Base-by-base conservation (phyloP, 228 moss, liverwort and hornwort species). In the Sphagnum magellanicum region DNA sequence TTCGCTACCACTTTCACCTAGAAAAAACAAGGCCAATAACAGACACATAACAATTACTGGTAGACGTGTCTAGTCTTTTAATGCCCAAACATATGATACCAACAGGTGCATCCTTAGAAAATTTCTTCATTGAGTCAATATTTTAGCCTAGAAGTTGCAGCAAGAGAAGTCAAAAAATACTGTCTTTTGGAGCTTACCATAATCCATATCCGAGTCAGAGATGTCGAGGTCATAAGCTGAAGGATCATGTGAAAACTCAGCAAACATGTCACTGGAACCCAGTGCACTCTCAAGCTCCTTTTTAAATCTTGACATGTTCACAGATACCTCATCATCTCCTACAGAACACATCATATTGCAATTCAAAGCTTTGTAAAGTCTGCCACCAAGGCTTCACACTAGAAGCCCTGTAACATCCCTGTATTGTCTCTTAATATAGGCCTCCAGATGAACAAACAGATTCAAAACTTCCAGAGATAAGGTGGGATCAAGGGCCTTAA, bases 231-330 rank as follows among this genome's bases (percentile, higher is more conserved):
- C 83, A 17, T 87, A 81, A 63, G 73, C 77, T 51, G 68, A 64
- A 48, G 58, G 16, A 67, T 76, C 74, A 70, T 53, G 70, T 6
- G 68, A 72, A 55, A 80, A 51, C 73, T 74, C 84, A 58, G 51
- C 68, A 47, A 72, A 59, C 17, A 87, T 82, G 64, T 78, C 88
- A 62, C 66, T 77, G 46, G 76, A 63, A 79, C 81, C 79, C 61
- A 94, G 83, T 5, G 87, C 92, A 49, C 91, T 78, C 63, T 86
- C 89, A 63, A 98, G 63, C 77, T 98, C 98, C 71, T 86, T 83
- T 79, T 89, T 76, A 58, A 98, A 85, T 72, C 64, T 81, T 65
- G 80, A 75, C 81, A 79, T 81, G 59, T 68, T 75, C 68, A 81
- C 60, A 16, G 83, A 81, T 50, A 82, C 82, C 16, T 76, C 83